Base-by-base conservation (phyloP, 1,139 yeast genomes). In the Ogataea hybrid region DNA sequence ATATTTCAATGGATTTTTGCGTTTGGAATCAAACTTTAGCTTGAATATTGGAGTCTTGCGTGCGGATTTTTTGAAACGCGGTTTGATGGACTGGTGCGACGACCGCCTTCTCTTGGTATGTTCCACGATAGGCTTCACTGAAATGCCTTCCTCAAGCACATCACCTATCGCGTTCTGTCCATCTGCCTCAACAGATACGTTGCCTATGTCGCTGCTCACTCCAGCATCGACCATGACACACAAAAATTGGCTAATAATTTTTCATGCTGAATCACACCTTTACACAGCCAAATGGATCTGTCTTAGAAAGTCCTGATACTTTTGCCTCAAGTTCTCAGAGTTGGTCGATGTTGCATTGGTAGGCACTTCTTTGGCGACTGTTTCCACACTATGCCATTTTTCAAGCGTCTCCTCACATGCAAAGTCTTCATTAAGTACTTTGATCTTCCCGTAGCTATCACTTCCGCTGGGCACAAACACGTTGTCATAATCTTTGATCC, bases 361-460 rank as follows among this genome's bases (percentile, higher is more conserved):
- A 2, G 21, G 8, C 9, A 7, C 21, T 20, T 20, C 21, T 20
- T 7, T 20, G 9, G 21, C 9, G 7, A 20, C 9, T 9, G 9
- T 7, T 6, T 20, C 21, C 9, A 20, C 7, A 2, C 21, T 20
- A 6, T 32, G 15, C 51, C 49, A 48, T 9, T n/a, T 25, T 5
- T 21, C n/a, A 11, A 36, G 42, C 35, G 35, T 25, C 11, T 11
- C 18, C 5, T 44, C 48, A 31, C 43, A 43, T 8, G 51, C 46
- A 23, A 55, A 55, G 0, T 31, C 25, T 7, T 63, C 69, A 40
- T 74, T 69, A 21, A 78, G 51, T 0, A 79, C 63, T 12, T 63
- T 52, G 18, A 81, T 78, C 48, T 77, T 73, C 17, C 67, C 64
- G 68, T 72, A 67, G 4, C 78, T 63, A 49, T 81, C 88, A 64